Conservation (phyloP, 169 alveolate species). For the Miamiensis avidus region DNA sequence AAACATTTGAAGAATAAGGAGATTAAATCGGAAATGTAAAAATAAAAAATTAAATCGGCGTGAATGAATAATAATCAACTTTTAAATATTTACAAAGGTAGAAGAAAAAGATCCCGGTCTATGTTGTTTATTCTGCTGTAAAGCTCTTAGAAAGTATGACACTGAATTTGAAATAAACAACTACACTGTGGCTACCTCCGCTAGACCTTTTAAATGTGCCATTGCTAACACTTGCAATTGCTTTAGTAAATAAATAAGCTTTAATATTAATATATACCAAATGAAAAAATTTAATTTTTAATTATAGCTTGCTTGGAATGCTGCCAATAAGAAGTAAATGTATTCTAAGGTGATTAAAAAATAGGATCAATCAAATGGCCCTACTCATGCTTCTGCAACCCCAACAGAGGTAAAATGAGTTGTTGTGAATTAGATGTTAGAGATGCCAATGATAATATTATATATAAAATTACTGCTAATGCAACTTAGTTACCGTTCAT, state of each 20-base stretch:
- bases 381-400: constrained; percentile 10
- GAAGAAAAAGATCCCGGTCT: background rate
- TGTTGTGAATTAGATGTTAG: constrained; percentile 27
- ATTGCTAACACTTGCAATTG: background rate
- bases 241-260: background rate
- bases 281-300: background rate
- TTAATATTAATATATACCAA: background rate
- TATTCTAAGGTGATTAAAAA: background rate
- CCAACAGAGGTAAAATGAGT: constrained; percentile 18
- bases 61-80: too few species aligned
- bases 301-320: constrained; percentile 1
- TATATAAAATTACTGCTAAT: constrained; percentile 6
- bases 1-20: background rate
- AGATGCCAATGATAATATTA: background rate
- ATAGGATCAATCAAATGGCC: constrained; percentile 24
- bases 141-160: constrained; percentile 3
- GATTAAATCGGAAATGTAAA: background rate
- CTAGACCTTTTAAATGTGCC: constrained; percentile 7
- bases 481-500: background rate
- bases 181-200: background rate
- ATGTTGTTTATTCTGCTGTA: constrained; percentile 7
- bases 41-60: too few species aligned
- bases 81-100: too few species aligned
- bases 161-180: background rate
- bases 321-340: constrained; percentile 5